Percentiles rank a stretch among this genome's conserved stretches.
Conservation (phyloP, 73 alveolate species). For the Breviolum minutum region DNA sequence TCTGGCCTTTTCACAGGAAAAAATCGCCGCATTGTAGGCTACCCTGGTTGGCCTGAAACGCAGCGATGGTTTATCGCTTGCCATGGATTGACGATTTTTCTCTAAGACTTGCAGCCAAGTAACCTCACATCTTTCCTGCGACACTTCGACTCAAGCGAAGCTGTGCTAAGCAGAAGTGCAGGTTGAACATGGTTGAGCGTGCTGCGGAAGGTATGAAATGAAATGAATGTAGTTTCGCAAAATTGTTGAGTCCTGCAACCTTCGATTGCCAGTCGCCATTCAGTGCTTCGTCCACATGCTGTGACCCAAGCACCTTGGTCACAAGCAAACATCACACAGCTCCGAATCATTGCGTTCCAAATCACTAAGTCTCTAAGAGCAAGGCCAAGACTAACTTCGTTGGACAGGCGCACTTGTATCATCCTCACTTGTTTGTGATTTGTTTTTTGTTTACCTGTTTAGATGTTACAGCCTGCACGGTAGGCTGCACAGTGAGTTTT, state of each 20-base stretch:
- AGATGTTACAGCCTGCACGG: too few species aligned
- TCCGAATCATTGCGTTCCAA: neutral
- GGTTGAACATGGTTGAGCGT: neutral
- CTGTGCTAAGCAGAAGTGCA: neutral
- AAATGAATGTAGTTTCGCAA: too few species aligned
- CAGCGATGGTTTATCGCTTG: too few species aligned
- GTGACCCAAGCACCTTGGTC: conserved; percentile 39
- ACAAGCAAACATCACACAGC: neutral
- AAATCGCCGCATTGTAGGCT: neutral
- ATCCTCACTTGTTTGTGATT: neutral
- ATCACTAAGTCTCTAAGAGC: neutral
- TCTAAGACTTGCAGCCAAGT: neutral
- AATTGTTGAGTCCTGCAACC: neutral
- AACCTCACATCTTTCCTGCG: conserved; percentile 1
- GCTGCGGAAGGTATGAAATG: too few species aligned
- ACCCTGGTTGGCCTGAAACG: neutral
- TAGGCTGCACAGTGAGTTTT: too few species aligned
- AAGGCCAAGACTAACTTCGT: neutral
- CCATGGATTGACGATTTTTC: too few species aligned
- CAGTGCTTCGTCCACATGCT: conserved; percentile 24
- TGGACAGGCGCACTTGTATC: conserved; percentile 3
- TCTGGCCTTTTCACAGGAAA: conserved; percentile 3
- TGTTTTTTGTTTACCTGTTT: too few species aligned
- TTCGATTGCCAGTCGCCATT: conserved; percentile 1
- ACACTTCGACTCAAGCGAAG: neutral